Percentiles rank a stretch among this genome's conserved stretches.
These are phyloP conservation scores for Priceomyces medius DNA, from an alignment of 805 yeast genomes.

Conservation along the genomic window DNA sequence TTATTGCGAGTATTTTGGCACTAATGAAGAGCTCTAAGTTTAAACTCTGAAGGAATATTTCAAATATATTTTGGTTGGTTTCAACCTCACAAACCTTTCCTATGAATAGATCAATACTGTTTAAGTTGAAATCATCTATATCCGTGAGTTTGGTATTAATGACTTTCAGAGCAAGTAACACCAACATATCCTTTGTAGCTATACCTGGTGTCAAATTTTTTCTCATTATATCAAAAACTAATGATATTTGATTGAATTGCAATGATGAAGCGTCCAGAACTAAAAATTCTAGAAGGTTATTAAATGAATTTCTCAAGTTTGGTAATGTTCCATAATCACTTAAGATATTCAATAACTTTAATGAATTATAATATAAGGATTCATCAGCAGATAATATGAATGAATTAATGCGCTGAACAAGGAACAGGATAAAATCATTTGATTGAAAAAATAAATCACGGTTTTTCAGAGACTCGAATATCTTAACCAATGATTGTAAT, in stretches of 20 bases:
- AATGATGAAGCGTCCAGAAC: slow-evolving; percentile 2
- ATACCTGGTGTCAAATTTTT: slow-evolving; percentile 1
- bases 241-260: slow-evolving; percentile 3
- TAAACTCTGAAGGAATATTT: slow-evolving; percentile 11
- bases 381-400: slow-evolving; percentile 30
- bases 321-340: slow-evolving; percentile 3
- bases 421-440: slow-evolving; percentile 13
- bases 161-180: slow-evolving; percentile 10
- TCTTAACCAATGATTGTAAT: slow-evolving; percentile 22
- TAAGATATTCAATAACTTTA: slow-evolving; percentile 16
- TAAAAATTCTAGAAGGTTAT: slow-evolving; percentile 3
- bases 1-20: slow-evolving; percentile 31
- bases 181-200: slow-evolving; percentile 1
- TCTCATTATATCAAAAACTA: slow-evolving; percentile 3
- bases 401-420: slow-evolving; percentile 17
- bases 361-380: slow-evolving; percentile 20
- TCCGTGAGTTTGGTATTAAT: slow-evolving; percentile 17
- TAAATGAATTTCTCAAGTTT: not conserved
- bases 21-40: slow-evolving; percentile 20
- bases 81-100: slow-evolving; percentile 7
- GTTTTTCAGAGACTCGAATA: slow-evolving; percentile 11
- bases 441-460: slow-evolving; percentile 11
- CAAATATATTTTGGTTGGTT: slow-evolving; percentile 3
- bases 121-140: slow-evolving; percentile 16
- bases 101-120: slow-evolving; percentile 16